Evolutionary conservation across 164 flowering plant genomes (phyloP).

Genomic region (Umbilicus rupestris): DNA sequence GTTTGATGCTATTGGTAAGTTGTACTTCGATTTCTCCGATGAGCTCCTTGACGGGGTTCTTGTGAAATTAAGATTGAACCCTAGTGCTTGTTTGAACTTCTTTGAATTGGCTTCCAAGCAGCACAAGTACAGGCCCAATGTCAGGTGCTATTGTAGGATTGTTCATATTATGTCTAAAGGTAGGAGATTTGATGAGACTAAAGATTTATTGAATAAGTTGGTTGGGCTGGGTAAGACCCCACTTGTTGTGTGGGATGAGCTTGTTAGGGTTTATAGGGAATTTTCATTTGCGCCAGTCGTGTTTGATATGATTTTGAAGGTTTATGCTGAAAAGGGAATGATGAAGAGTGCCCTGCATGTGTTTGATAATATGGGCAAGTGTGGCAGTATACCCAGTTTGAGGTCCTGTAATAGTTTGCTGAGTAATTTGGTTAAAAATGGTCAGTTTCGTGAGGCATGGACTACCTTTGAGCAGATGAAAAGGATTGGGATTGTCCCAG

Average conservation of each 20-base stretch:
- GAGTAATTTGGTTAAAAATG: slow-evolving; percentile 46
- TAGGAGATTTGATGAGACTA: slow-evolving; percentile 48
- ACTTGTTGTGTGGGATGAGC: slow-evolving; percentile 44
- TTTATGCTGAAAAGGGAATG: slow-evolving; percentile 56
- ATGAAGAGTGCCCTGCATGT: slow-evolving; percentile 55
- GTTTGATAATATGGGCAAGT: slow-evolving; percentile 78
- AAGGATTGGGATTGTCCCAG: slow-evolving; percentile 49
- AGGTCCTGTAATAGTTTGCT: slow-evolving; percentile 73
- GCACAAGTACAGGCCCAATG: slow-evolving; percentile 43
- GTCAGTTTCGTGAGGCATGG: slow-evolving; percentile 26
- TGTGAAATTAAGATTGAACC: slow-evolving; percentile 38
- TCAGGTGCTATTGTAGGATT: slow-evolving; percentile 43
- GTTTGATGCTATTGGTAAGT: slow-evolving; percentile 24
- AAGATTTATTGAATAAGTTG: slow-evolving; percentile 35
- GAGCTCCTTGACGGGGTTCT: slow-evolving; percentile 50
- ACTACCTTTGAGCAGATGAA: slow-evolving; percentile 62
- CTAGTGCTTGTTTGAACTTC: slow-evolving; percentile 40
- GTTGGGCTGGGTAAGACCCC: too few species aligned
- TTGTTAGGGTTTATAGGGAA: slow-evolving; percentile 52
- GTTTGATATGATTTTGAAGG: slow-evolving; percentile 80
- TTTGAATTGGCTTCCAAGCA: slow-evolving; percentile 51
- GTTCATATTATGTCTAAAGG: slow-evolving; percentile 68
- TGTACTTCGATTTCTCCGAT: slow-evolving; percentile 52
- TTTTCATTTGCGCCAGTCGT: slow-evolving; percentile 58
- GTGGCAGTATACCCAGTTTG: slow-evolving; percentile 58